Percentiles rank a stretch among this genome's conserved stretches.
phyloP scores from a whole-genome alignment of 2,329 filamentous ascomycete genomes.

The Epichloe uncinata region DNA sequence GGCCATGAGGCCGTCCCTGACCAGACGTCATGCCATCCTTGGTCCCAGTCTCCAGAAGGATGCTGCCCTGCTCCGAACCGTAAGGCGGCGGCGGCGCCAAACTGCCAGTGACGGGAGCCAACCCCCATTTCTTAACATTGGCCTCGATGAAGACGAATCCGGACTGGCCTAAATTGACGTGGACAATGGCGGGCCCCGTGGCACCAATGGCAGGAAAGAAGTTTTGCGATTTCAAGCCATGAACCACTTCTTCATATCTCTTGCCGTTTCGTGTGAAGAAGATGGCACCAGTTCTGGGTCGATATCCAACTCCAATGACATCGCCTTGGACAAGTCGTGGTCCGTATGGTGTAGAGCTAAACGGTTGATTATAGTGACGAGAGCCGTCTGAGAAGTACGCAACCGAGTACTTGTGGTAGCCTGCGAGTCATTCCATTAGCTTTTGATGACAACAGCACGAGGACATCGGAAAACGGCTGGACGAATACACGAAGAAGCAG shows the following conservation, averaged over 20 bases:
- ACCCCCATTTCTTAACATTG: constrained; percentile 98
- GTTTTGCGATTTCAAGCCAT: constrained; percentile 87
- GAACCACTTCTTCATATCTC: constrained; percentile 85
- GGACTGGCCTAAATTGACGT: constrained; percentile 96
- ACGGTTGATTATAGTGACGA: constrained; percentile 87
- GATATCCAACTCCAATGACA: constrained; percentile 89
- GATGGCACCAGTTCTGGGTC: constrained; percentile 83
- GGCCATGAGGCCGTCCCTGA: constrained; percentile 31
- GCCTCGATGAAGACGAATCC: constrained; percentile 98
- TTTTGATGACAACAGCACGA: too few species aligned
- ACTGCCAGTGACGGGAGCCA: constrained; percentile 91
- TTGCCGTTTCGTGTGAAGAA: constrained; percentile 99
- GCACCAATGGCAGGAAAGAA: constrained; percentile 97
- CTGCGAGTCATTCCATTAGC: constrained; percentile 20
- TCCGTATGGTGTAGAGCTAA: constrained; percentile 65
- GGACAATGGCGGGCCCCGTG: constrained; percentile 80
- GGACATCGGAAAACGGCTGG: too few species aligned
- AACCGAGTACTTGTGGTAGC: constrained; percentile 83
- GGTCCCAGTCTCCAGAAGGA: constrained; percentile 74
- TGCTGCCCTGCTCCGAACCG: constrained; percentile 92
- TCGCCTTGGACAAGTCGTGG: constrained; percentile 84
- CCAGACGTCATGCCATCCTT: constrained; percentile 41
- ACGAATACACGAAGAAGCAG: not conserved
- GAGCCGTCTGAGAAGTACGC: constrained; percentile 83
- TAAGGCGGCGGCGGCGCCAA: constrained; percentile 92